Evolutionary conservation across 78 protist genomes (phyloP).

Genomic region (Chrysochromulina tobinii): DNA sequence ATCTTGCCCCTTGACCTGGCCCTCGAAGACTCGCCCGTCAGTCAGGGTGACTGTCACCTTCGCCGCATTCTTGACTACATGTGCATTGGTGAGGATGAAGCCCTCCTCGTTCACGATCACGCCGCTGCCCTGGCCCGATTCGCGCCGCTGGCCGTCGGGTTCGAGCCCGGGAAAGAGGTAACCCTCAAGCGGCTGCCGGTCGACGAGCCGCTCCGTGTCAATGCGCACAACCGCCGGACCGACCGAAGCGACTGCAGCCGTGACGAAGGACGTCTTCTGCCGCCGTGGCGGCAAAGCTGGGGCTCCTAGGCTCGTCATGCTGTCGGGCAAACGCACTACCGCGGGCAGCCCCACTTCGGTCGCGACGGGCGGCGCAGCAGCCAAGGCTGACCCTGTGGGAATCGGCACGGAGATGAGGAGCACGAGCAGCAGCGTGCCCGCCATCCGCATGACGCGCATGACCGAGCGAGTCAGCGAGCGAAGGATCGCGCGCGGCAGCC

Average conservation of each 20-base stretch:
- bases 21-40: background rate
- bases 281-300: background rate
- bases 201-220: constrained; percentile 19
- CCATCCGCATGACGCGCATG: too few relatives aligned
- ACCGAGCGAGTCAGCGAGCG: too few relatives aligned
- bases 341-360: too few relatives aligned
- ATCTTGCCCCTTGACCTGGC: background rate
- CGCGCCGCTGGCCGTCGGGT: background rate
- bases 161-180: background rate
- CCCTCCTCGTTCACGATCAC: background rate
- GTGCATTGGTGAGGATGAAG: background rate
- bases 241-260: background rate
- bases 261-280: constrained; percentile 14
- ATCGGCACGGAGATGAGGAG: too few relatives aligned
- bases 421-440: too few relatives aligned
- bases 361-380: too few relatives aligned
- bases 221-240: constrained; percentile 27
- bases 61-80: constrained; percentile 21
- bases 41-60: constrained; percentile 21
- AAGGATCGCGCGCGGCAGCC: too few relatives aligned
- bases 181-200: background rate
- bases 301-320: too few relatives aligned
- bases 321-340: too few relatives aligned
- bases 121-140: constrained; percentile 15
- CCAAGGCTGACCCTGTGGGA: too few relatives aligned